These are phyloP conservation scores for Bondarzewia mesenterica DNA, from an alignment of 1,284 basidiomycete species.

Conservation along the genomic window DNA sequence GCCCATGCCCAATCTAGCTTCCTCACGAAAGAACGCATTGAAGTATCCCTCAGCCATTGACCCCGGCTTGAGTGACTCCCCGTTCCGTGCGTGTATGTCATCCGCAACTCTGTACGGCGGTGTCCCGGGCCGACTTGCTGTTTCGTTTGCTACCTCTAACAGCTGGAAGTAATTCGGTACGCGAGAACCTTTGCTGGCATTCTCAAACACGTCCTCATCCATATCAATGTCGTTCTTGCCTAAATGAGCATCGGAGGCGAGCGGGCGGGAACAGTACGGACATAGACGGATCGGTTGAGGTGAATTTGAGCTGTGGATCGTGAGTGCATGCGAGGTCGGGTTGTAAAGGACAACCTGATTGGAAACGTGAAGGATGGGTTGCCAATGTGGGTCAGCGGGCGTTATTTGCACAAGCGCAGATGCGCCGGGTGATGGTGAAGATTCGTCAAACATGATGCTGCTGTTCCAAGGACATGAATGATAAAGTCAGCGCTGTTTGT, in stretches of 20 bases:
- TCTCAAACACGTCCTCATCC: conserved; percentile 15
- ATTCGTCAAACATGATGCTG: neutral
- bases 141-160: conserved; percentile 61
- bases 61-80: conserved; percentile 41
- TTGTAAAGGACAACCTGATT: conserved; percentile 89
- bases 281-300: conserved; percentile 20
- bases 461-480: neutral
- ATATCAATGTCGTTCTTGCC: conserved; percentile 18
- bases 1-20: conserved; percentile 82
- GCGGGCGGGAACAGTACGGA: neutral
- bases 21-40: conserved; percentile 83
- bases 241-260: neutral
- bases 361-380: conserved; percentile 65
- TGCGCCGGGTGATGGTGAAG: neutral
- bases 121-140: conserved; percentile 47
- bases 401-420: conserved; percentile 1
- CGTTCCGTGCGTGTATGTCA: conserved; percentile 4
- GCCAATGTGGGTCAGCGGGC: conserved; percentile 36
- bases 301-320: conserved; percentile 38
- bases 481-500: neutral
- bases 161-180: conserved; percentile 72
- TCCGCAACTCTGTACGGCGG: conserved; percentile 26
- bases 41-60: conserved; percentile 80
- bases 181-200: conserved; percentile 27
- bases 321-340: conserved; percentile 76